A percentile compares a stretch with the other conserved stretches of the same genome.
These are phyloP conservation scores for Conidiobolus incongruus DNA, from an alignment of 371 early-diverging fungal species.

Conservation along the genomic window DNA sequence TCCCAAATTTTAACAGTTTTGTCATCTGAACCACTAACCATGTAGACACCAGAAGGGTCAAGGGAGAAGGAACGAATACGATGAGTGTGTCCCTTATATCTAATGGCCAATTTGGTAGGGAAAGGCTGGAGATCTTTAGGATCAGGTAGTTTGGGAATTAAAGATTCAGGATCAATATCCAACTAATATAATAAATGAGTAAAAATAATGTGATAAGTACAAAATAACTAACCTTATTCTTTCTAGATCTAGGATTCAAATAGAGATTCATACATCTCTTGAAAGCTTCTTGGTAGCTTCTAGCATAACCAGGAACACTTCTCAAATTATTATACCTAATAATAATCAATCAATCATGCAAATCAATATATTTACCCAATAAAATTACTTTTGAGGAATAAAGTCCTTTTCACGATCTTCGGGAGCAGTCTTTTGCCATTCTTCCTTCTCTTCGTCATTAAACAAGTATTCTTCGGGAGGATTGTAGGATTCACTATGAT, in stretches of 20 bases:
- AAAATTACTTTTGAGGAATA: constrained; percentile 49
- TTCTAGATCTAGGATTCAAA: constrained; percentile 75
- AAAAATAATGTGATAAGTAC: background rate
- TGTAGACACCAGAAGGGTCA: constrained; percentile 76
- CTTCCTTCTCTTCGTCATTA: constrained; percentile 49
- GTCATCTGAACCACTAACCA: constrained; percentile 78
- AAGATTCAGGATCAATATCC: constrained; percentile 73
- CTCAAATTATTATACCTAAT: constrained; percentile 40
- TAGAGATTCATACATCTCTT: constrained; percentile 90
- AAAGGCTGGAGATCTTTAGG: constrained; percentile 89
- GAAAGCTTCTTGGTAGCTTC: constrained; percentile 82
- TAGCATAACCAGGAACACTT: constrained; percentile 62
- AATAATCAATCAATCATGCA: constrained; percentile 1
- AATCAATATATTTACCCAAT: background rate
- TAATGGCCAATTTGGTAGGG: constrained; percentile 59
- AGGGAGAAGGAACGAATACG: constrained; percentile 63
- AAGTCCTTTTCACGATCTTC: constrained; percentile 59
- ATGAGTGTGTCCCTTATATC: constrained; percentile 57
- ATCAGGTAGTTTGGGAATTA: constrained; percentile 87
- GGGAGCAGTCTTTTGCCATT: constrained; percentile 56
- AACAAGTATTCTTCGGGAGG: constrained; percentile 93
- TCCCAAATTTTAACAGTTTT: constrained; percentile 79
- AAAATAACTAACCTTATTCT: constrained; percentile 32
- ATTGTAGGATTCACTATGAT: constrained; percentile 87
- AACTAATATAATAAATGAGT: constrained; percentile 15